Conservation (phyloP, 208 protist genomes). For the Leishmania gerbilli region DNA sequence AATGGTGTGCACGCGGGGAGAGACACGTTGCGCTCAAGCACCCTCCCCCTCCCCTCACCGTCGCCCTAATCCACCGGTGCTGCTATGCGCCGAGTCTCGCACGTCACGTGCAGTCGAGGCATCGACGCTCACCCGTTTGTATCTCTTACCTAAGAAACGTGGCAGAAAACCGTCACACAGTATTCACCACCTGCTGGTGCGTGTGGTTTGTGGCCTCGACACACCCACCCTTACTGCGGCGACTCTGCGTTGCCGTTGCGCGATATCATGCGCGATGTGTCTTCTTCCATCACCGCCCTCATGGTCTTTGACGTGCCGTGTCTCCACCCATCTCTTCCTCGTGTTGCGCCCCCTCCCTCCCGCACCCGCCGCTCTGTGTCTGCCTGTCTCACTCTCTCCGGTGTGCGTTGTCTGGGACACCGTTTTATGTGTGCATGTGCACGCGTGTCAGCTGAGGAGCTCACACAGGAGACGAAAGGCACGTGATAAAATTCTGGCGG, state of each 20-base stretch:
- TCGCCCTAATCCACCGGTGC: not conserved
- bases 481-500: not conserved
- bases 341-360: not conserved
- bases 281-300: not conserved
- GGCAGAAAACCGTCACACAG: not conserved
- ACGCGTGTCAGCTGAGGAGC: not conserved
- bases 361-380: not conserved
- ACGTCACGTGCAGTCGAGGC: not conserved
- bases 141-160: not conserved
- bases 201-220: not conserved
- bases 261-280: not conserved
- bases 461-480: not conserved
- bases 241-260: not conserved
- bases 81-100: not conserved
- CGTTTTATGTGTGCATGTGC: not conserved
- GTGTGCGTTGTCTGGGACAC: not conserved
- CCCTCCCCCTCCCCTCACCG: too few species aligned
- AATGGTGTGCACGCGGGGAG: not conserved
- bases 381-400: not conserved
- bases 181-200: not conserved
- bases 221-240: not conserved
- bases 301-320: not conserved
- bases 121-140: too few species aligned
- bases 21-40: not conserved
- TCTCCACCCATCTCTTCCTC: not conserved